A percentile compares a stretch with the other conserved stretches of the same genome.
Conservation (phyloP, 2,329 filamentous ascomycete genomes). For the Raffaelea ambrosiae region DNA sequence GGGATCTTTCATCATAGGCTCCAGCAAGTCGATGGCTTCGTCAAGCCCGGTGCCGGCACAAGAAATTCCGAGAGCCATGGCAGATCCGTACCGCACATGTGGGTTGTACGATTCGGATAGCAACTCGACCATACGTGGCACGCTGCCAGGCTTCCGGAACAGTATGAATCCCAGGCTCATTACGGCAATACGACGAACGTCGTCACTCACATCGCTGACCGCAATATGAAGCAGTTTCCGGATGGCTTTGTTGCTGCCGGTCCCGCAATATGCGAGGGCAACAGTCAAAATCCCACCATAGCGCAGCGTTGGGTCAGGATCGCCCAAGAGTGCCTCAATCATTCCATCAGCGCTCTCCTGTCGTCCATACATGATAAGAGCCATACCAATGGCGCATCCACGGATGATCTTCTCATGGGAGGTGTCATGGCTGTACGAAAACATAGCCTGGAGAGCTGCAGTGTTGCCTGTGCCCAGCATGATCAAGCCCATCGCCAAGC, state of each 20-base stretch:
- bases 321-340: conserved; percentile 85
- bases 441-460: conserved; percentile 91
- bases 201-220: conserved; percentile 96
- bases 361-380: conserved; percentile 93
- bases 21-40: conserved; percentile 90
- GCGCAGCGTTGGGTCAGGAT: conserved; percentile 85
- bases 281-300: conserved; percentile 99
- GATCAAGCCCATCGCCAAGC: conserved; percentile 91
- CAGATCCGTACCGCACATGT: conserved; percentile 93
- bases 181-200: conserved; percentile 90
- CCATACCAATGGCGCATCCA: conserved; percentile 91
- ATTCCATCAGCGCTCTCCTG: conserved; percentile 93
- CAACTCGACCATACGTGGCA: conserved; percentile 97
- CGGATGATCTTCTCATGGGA: conserved; percentile 99
- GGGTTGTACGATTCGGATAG: conserved; percentile 98
- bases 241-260: conserved; percentile 96
- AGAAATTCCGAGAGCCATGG: conserved; percentile 96
- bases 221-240: conserved; percentile 91
- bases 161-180: conserved; percentile 98
- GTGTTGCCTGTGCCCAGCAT: conserved; percentile 98
- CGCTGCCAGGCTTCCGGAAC: conserved; percentile 94
- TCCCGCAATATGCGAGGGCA: conserved; percentile 92
- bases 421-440: conserved; percentile 93
- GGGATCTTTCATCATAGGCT: conserved; percentile 99
- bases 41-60: conserved; percentile 93